Conservation (phyloP, 257 asterid genomes). For the Forsythia suspensa region DNA sequence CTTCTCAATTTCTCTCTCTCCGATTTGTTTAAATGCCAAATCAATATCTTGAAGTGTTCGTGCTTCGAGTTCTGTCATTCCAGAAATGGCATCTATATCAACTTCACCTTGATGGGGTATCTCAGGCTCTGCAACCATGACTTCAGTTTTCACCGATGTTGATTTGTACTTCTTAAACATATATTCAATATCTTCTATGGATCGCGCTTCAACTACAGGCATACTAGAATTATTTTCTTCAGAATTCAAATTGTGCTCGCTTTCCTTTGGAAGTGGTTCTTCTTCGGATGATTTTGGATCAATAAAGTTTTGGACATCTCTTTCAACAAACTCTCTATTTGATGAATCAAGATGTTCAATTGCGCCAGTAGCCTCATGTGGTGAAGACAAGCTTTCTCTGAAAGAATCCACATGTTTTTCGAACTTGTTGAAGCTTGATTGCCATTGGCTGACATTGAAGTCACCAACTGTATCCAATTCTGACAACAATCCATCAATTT, state of each 20-base stretch:
- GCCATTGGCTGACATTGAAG: slow-evolving; percentile 44
- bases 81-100: not conserved
- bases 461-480: slow-evolving; percentile 83
- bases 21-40: not conserved
- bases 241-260: slow-evolving; percentile 17
- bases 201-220: slow-evolving; percentile 33
- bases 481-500: slow-evolving; percentile 64
- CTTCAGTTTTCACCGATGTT: slow-evolving; percentile 20
- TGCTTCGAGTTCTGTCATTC: not conserved
- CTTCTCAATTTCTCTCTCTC: slow-evolving; percentile 23
- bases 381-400: slow-evolving; percentile 34
- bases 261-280: slow-evolving; percentile 11
- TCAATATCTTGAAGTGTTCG: slow-evolving; percentile 14
- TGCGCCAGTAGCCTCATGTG: slow-evolving; percentile 21
- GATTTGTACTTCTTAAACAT: slow-evolving; percentile 29
- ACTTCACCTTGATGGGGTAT: slow-evolving; percentile 22
- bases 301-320: slow-evolving; percentile 26
- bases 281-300: slow-evolving; percentile 27
- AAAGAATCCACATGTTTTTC: slow-evolving; percentile 32
- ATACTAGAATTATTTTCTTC: slow-evolving; percentile 26
- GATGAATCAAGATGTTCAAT: slow-evolving; percentile 33
- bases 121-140: slow-evolving; percentile 1
- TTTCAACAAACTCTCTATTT: slow-evolving; percentile 27
- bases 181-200: slow-evolving; percentile 28
- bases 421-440: slow-evolving; percentile 35